Evolutionary conservation across 139 green algal species (phyloP).

Genomic region (Chlorella sp.): DNA sequence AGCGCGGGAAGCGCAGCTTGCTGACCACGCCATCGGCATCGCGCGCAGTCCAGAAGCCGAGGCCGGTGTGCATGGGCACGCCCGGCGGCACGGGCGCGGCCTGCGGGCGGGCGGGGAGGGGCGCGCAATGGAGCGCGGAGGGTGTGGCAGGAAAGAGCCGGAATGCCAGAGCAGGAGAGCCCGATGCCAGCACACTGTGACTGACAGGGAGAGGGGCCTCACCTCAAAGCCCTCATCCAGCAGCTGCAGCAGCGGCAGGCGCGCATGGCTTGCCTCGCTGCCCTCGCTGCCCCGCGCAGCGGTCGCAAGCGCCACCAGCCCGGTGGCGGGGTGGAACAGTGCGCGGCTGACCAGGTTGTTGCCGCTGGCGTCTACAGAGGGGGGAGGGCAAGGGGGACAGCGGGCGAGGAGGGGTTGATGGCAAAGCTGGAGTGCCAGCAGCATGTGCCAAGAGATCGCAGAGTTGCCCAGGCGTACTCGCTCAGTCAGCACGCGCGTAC

Average conservation of each 20-base stretch:
- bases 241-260: constrained; percentile 35
- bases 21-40: constrained; percentile 26
- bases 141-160: too few relatives aligned
- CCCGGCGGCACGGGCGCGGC: background rate
- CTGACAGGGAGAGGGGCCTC: too few relatives aligned
- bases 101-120: too few relatives aligned
- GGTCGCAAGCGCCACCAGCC: constrained; percentile 10
- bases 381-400: background rate
- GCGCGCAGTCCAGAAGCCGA: constrained; percentile 34
- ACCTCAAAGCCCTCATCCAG: too few relatives aligned
- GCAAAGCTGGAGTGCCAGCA: background rate
- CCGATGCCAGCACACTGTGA: too few relatives aligned
- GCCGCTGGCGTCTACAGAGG: constrained; percentile 27
- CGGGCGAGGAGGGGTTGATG: background rate
- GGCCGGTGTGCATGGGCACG: constrained; percentile 23
- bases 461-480: background rate
- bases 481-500: background rate
- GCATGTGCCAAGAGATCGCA: background rate
- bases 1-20: constrained; percentile 42
- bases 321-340: constrained; percentile 13
- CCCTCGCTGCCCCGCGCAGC: background rate
- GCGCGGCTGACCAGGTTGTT: constrained; percentile 15
- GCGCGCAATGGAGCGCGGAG: too few relatives aligned
- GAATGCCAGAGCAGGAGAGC: too few relatives aligned
- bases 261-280: constrained; percentile 11